These are phyloP conservation scores for Colletotrichum tropicicola DNA, from an alignment of 2,329 filamentous ascomycete species.

Conservation along the genomic window DNA sequence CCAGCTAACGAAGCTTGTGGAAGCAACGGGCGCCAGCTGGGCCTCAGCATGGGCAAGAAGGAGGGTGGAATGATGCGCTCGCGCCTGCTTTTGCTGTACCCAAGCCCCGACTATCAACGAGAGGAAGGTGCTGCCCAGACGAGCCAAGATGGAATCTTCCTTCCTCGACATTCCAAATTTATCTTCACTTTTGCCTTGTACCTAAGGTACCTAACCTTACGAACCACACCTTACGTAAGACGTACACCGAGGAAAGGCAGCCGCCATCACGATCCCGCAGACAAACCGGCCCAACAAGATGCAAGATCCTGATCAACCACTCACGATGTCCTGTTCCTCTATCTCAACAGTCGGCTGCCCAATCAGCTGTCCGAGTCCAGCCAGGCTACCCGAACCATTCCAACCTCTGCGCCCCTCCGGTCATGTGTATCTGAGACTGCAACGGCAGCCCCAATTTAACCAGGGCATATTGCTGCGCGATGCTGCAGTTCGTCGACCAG, in stretches of 20 bases:
- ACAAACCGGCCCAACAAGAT: not conserved
- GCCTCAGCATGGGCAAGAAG: too few species aligned
- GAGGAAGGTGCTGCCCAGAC: not conserved
- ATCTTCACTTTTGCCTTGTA: not conserved
- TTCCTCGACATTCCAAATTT: not conserved
- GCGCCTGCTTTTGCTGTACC: too few species aligned
- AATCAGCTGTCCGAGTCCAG: not conserved
- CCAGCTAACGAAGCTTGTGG: too few species aligned
- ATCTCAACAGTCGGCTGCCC: slow-evolving; percentile 1
- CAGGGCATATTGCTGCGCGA: slow-evolving; percentile 1
- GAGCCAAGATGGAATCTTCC: not conserved
- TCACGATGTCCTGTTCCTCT: not conserved
- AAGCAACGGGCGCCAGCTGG: too few species aligned
- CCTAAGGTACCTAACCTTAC: not conserved
- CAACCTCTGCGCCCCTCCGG: slow-evolving; percentile 8
- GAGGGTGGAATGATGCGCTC: too few species aligned
- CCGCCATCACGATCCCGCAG: slow-evolving; percentile 1
- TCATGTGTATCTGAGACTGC: slow-evolving; percentile 25
- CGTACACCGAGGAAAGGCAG: not conserved
- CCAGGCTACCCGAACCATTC: slow-evolving; percentile 6
- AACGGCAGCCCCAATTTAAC: slow-evolving; percentile 3
- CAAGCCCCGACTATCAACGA: too few species aligned
- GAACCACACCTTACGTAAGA: slow-evolving; percentile 1
- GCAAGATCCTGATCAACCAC: slow-evolving; percentile 9
- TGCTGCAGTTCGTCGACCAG: slow-evolving; percentile 20